Conservation (phyloP, 148 eudicot species). For the Talinum fruticosum region DNA sequence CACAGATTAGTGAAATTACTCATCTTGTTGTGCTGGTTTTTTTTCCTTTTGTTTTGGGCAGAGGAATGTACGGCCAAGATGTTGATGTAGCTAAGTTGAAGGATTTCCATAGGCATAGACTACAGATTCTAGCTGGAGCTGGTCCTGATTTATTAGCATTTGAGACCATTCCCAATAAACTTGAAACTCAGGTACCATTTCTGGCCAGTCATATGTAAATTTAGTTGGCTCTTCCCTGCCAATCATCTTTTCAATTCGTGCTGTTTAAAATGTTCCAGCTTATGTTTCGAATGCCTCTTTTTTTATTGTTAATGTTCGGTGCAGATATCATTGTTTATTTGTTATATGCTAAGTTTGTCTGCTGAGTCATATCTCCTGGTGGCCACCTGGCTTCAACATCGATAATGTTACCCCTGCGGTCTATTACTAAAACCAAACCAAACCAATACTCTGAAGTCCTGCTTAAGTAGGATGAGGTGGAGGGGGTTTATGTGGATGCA, state of each 20-base stretch:
- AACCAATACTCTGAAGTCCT: no score
- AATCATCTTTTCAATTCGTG: background rate
- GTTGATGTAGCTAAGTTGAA: constrained; percentile 61
- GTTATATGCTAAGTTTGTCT: no score
- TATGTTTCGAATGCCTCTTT: background rate
- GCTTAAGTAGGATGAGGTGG: no score
- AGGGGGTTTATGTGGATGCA: no score
- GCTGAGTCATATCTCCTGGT: no score
- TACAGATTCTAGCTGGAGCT: constrained; percentile 74
- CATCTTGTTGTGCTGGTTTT: no score
- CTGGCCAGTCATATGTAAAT: background rate
- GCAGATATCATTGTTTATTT: no score
- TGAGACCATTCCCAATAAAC: constrained; percentile 81
- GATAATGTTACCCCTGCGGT: no score
- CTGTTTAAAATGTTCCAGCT: background rate
- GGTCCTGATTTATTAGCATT: constrained; percentile 85
- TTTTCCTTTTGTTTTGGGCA: constrained; percentile 23
- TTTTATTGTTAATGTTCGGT: no score
- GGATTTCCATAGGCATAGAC: constrained; percentile 76
- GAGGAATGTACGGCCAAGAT: constrained; percentile 62
- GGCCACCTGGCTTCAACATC: no score
- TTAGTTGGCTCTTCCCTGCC: background rate
- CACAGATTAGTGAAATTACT: no score
- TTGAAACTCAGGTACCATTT: constrained; percentile 77
- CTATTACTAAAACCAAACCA: no score